These are phyloP conservation scores for Annona squamosa DNA, from an alignment of 164 flowering plant species.

Conservation along the genomic window DNA sequence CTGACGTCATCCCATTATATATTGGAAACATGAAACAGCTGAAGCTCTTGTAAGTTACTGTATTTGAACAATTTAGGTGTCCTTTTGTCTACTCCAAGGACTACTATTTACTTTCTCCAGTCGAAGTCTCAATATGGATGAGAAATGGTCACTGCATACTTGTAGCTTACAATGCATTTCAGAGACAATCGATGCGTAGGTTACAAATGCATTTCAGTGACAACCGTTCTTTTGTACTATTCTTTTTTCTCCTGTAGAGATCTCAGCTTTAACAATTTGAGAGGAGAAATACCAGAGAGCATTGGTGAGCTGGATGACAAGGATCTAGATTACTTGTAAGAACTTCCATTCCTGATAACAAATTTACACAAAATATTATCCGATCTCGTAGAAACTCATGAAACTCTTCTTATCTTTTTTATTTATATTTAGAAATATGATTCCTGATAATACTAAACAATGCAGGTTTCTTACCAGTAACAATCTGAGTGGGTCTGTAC, in stretches of 20 bases:
- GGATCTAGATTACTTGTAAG: slow-evolving; percentile 18
- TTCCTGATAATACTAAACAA: slow-evolving; percentile 4
- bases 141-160: background rate
- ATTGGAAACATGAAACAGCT: slow-evolving; percentile 28
- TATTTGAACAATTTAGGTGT: background rate
- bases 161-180: background rate
- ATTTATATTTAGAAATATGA: slow-evolving; percentile 21
- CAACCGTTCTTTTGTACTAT: background rate
- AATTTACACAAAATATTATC: background rate
- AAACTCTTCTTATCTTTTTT: slow-evolving; percentile 11
- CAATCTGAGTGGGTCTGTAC: slow-evolving; percentile 49
- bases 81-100: background rate
- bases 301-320: slow-evolving; percentile 4
- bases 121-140: background rate
- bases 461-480: slow-evolving; percentile 68
- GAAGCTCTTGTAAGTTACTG: slow-evolving; percentile 38
- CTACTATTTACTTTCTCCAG: background rate
- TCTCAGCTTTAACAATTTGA: slow-evolving; percentile 61
- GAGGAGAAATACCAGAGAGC: slow-evolving; percentile 51
- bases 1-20: slow-evolving; percentile 43
- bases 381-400: background rate
- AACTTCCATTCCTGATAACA: background rate
- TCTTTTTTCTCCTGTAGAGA: slow-evolving; percentile 38
- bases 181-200: too few species aligned
- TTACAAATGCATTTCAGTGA: background rate